Evolutionary conservation across 2,329 filamentous ascomycete species (phyloP).

Genomic region (Colletotrichum gloeosporioides): DNA sequence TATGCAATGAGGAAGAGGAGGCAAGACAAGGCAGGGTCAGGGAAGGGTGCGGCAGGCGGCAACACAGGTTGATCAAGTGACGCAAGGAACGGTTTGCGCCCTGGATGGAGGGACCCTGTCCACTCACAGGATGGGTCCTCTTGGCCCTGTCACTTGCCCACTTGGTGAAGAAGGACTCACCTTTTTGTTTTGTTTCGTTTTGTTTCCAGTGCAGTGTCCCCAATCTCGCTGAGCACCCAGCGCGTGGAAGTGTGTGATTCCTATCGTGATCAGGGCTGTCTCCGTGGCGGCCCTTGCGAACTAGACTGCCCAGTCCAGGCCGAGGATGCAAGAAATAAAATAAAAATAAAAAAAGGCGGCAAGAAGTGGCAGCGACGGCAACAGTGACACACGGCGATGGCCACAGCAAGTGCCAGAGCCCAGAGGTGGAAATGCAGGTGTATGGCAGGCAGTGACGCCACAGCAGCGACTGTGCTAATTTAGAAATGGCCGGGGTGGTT

Average conservation of each 20-base stretch:
- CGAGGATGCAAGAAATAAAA: neutral
- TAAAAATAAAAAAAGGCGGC: neutral
- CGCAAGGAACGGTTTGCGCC: constrained; percentile 19
- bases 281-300: neutral
- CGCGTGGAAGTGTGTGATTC: neutral
- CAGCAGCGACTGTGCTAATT: neutral
- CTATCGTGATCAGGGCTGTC: neutral
- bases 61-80: constrained; percentile 15
- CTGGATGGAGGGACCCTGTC: neutral
- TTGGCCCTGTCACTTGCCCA: constrained; percentile 3
- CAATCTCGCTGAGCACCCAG: neutral
- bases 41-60: neutral
- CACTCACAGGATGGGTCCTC: neutral
- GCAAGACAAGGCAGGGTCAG: neutral
- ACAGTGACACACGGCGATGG: neutral
- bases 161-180: neutral
- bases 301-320: neutral
- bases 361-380: neutral
- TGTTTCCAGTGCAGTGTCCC: neutral
- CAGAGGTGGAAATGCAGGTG: neutral
- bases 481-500: neutral
- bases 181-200: neutral
- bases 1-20: neutral
- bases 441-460: constrained; percentile 1
- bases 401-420: neutral